Evolutionary conservation across 2,329 filamentous ascomycete species (phyloP).

Genomic region (Immersiporthe knoxdaviesiana): DNA sequence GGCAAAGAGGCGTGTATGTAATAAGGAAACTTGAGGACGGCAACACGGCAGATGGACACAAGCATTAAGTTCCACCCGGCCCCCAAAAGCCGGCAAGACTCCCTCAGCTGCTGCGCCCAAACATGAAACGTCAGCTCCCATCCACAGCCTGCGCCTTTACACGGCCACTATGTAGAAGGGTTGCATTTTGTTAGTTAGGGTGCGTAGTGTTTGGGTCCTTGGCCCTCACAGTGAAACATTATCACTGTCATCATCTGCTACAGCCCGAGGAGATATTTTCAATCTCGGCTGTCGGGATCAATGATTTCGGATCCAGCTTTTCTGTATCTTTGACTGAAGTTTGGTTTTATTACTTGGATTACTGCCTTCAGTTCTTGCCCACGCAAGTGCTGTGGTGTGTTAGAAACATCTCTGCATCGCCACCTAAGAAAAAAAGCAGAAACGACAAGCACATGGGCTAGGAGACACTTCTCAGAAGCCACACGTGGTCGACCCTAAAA

Average conservation of each 20-base stretch:
- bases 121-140: constrained; percentile 3
- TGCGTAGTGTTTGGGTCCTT: too few relatives aligned
- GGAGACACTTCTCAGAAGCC: neutral
- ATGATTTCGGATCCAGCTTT: neutral
- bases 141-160: neutral
- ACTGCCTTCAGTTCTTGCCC: too few relatives aligned
- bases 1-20: neutral
- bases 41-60: neutral
- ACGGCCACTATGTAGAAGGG: neutral
- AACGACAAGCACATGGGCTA: neutral
- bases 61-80: neutral
- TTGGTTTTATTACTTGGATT: too few relatives aligned
- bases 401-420: neutral
- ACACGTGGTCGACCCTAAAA: neutral
- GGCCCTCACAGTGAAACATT: too few relatives aligned
- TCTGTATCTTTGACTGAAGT: too few relatives aligned
- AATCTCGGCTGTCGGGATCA: too few relatives aligned
- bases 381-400: too few relatives aligned
- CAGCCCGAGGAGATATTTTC: too few relatives aligned
- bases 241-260: too few relatives aligned
- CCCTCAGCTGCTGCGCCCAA: neutral
- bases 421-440: too few relatives aligned
- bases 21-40: neutral
- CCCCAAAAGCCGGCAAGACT: neutral
- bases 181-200: too few relatives aligned